Evolutionary conservation across 257 asterid genomes (phyloP).

Genomic region (Solanum tarapatanum): DNA sequence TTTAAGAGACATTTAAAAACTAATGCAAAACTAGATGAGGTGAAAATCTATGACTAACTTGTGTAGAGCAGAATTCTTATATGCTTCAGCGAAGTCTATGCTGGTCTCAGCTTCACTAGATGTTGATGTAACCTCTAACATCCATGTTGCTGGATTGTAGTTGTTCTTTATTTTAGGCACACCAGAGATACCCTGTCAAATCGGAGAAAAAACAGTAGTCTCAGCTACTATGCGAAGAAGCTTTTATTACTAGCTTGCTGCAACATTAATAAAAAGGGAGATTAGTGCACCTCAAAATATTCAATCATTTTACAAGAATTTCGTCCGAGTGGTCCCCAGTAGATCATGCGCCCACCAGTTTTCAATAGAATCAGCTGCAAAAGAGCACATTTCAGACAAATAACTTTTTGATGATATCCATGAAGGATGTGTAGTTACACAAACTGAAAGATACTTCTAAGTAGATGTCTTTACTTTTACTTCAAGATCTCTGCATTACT

Average conservation of each 20-base stretch:
- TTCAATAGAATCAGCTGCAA: constrained; percentile 39
- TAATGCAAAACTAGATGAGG: not conserved
- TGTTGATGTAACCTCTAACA: constrained; percentile 45
- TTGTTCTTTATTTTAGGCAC: constrained; percentile 36
- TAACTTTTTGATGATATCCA: not conserved
- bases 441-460: not conserved
- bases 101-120: constrained; percentile 51
- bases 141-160: constrained; percentile 62
- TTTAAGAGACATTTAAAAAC: not conserved
- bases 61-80: constrained; percentile 28
- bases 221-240: not conserved
- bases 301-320: constrained; percentile 37
- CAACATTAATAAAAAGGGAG: not conserved
- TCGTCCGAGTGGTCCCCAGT: constrained; percentile 41
- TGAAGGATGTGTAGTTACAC: not conserved
- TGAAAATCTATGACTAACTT: constrained; percentile 21
- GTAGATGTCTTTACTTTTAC: not conserved
- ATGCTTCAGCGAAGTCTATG: constrained; percentile 46
- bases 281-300: constrained; percentile 46
- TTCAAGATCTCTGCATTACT: not conserved
- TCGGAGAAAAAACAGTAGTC: not conserved
- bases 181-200: constrained; percentile 26
- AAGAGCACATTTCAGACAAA: not conserved
- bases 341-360: constrained; percentile 47
- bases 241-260: not conserved